Evolutionary conservation across 164 flowering plant genomes (phyloP).

Genomic region (Tetracentron sinense): DNA sequence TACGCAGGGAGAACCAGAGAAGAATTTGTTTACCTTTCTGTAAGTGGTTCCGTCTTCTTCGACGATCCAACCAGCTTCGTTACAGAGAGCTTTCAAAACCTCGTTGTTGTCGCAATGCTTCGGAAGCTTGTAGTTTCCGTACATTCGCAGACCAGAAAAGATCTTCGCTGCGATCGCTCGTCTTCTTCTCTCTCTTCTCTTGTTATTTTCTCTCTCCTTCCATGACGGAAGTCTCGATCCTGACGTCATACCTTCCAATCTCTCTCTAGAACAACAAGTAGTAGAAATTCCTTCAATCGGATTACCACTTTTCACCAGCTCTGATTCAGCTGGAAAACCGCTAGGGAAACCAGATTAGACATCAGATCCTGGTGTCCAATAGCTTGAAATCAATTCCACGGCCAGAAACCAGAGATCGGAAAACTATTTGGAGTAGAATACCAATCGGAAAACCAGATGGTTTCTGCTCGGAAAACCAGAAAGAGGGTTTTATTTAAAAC

Average conservation of each 20-base stretch:
- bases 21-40: slow-evolving; percentile 55
- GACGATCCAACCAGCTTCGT: slow-evolving; percentile 91
- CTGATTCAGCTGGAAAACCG: not conserved
- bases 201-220: slow-evolving; percentile 93
- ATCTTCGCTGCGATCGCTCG: slow-evolving; percentile 93
- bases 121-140: slow-evolving; percentile 81
- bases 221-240: slow-evolving; percentile 85
- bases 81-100: slow-evolving; percentile 82
- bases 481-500: not conserved
- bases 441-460: slow-evolving; percentile 2
- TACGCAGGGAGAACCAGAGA: too few species aligned
- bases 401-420: slow-evolving; percentile 4
- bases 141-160: slow-evolving; percentile 70
- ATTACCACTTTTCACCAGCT: slow-evolving; percentile 9
- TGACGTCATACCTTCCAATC: slow-evolving; percentile 45
- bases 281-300: not conserved
- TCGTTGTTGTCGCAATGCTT: slow-evolving; percentile 96
- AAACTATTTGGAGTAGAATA: too few species aligned
- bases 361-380: not conserved
- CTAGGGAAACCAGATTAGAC: not conserved
- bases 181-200: slow-evolving; percentile 72
- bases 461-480: slow-evolving; percentile 5
- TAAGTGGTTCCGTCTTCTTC: slow-evolving; percentile 93
- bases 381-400: not conserved
- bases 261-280: not conserved